Conservation (phyloP, 2,329 filamentous ascomycete genomes). For the Aspergillus sojae region DNA sequence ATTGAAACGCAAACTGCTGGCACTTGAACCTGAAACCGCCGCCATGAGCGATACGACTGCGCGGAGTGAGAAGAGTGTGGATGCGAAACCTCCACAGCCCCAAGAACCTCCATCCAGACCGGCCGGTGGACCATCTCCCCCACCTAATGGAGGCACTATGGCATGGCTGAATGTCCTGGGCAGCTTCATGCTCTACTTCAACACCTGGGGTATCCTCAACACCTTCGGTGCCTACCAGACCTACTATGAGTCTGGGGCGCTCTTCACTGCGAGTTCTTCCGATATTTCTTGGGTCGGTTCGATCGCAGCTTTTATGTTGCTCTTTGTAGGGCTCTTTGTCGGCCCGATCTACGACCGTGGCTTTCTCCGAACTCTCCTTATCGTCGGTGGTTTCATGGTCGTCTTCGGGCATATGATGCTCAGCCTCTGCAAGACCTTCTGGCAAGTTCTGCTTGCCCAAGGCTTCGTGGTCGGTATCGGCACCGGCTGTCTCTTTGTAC, state of each 20-base stretch:
- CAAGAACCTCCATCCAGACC: background rate
- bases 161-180: background rate
- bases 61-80: background rate
- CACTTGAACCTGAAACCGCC: background rate
- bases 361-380: background rate
- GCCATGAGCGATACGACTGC: background rate
- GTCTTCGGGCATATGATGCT: conserved; percentile 69
- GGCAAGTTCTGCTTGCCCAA: conserved; percentile 49
- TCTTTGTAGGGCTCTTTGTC: conserved; percentile 8
- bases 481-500: conserved; percentile 47
- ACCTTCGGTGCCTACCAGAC: conserved; percentile 5
- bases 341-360: conserved; percentile 14
- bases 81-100: background rate
- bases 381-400: conserved; percentile 12
- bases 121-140: background rate
- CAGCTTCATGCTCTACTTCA: background rate
- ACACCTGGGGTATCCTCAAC: conserved; percentile 4
- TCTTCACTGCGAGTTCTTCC: conserved; percentile 1
- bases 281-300: conserved; percentile 21
- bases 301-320: conserved; percentile 13
- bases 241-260: conserved; percentile 2
- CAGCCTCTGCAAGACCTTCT: conserved; percentile 57
- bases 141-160: background rate
- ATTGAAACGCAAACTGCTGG: background rate
- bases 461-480: conserved; percentile 20